phyloP scores from a whole-genome alignment of 306 rosid species.

The Begonia loranthoides region DNA sequence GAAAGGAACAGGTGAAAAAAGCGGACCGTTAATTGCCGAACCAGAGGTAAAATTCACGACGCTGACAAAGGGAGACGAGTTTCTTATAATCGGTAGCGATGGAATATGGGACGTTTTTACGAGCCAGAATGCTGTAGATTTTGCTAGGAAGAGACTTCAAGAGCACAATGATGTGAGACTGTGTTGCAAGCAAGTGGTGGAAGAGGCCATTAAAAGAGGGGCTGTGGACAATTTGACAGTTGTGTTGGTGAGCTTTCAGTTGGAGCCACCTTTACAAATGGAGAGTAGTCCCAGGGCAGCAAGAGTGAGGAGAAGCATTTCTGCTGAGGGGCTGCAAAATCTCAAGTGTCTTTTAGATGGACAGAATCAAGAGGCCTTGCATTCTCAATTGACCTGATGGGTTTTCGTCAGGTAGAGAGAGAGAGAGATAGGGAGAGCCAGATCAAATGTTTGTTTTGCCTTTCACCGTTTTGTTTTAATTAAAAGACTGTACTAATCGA shows the following conservation, averaged over 20 bases:
- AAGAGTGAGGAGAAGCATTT: conserved; percentile 66
- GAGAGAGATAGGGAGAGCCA: too few species aligned
- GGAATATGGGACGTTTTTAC: conserved; percentile 86
- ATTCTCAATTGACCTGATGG: background rate
- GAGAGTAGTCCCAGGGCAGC: conserved; percentile 32
- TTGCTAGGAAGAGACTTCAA: conserved; percentile 64
- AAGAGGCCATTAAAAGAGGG: conserved; percentile 62
- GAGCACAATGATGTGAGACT: conserved; percentile 72
- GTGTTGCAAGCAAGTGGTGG: conserved; percentile 74
- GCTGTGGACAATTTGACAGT: conserved; percentile 72
- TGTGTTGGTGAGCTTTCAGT: conserved; percentile 69
- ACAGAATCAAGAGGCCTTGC: conserved; percentile 1
- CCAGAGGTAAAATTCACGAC: conserved; percentile 68
- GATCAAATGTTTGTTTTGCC: too few species aligned
- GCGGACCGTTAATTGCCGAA: conserved; percentile 83
- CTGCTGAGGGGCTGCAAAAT: conserved; percentile 76
- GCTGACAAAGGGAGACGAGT: conserved; percentile 69
- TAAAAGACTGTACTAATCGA: too few species aligned
- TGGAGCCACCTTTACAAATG: conserved; percentile 57
- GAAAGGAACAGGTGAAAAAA: conserved; percentile 49
- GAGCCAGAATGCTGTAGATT: conserved; percentile 74
- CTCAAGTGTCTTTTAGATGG: conserved; percentile 43
- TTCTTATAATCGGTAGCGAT: conserved; percentile 81
- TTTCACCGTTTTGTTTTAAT: too few species aligned
- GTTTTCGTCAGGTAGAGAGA: too few species aligned